These are phyloP conservation scores for Davidsoniella virescens DNA, from an alignment of 2,329 filamentous ascomycete species.

Conservation along the genomic window DNA sequence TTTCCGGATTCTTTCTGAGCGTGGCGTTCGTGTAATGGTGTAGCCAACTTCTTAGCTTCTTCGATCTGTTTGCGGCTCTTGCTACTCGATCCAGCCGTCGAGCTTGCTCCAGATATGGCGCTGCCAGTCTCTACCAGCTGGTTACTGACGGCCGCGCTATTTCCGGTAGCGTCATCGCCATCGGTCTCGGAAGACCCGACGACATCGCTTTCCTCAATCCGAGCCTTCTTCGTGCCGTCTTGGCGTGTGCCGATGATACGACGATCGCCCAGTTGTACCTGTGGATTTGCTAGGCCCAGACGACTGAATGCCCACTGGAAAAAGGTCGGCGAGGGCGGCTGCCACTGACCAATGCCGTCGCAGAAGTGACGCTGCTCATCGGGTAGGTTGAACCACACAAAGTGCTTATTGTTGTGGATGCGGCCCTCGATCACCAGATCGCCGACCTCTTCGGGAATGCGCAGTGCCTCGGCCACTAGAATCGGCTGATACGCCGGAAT, in stretches of 20 bases:
- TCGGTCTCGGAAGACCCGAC: conserved; percentile 4
- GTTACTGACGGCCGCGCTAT: not conserved
- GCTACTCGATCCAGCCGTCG: not conserved
- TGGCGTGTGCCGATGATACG: conserved; percentile 18
- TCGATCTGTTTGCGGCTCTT: conserved; percentile 9
- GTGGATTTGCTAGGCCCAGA: conserved; percentile 17
- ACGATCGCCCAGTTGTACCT: conserved; percentile 15
- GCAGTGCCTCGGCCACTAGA: conserved; percentile 22
- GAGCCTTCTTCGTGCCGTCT: conserved; percentile 10
- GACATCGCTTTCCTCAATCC: conserved; percentile 11
- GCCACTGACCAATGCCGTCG: conserved; percentile 21
- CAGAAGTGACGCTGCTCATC: conserved; percentile 20
- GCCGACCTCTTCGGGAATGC: conserved; percentile 22
- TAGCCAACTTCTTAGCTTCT: conserved; percentile 12
- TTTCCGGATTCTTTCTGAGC: conserved; percentile 8
- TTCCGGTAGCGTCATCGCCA: conserved; percentile 3
- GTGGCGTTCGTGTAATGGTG: conserved; percentile 10
- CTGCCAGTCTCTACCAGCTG: conserved; percentile 8
- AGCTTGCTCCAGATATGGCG: not conserved
- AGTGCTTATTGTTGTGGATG: conserved; percentile 23
- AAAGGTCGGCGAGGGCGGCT: conserved; percentile 18
- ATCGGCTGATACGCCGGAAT: conserved; percentile 25
- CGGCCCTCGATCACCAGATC: conserved; percentile 24
- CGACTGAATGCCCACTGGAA: conserved; percentile 17
- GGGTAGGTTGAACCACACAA: conserved; percentile 24